Evolutionary conservation across 352 stramenopile species (phyloP), one percentile per base, ranked within the genome.

Genomic region (Globisporangium irregulare): DNA sequence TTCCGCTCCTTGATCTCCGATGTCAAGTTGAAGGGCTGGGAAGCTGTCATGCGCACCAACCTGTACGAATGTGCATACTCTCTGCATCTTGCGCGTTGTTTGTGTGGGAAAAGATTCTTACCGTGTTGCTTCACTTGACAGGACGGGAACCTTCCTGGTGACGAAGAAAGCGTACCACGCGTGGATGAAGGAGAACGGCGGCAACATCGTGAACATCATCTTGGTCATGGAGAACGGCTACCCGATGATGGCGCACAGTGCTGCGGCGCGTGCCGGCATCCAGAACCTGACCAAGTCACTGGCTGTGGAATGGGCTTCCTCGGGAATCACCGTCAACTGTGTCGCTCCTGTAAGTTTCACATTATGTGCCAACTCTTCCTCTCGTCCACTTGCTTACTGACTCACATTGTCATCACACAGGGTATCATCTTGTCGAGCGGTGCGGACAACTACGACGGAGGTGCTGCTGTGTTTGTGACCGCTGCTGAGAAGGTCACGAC

Each of bases 181-280:
- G 60, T 98, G 91, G 71, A 98, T 98, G 93, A 87, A 98, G 59
- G 69, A 98, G n/a, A 73, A 92, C 73, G 94, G 94, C 48, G 93
- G 93, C 20, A 92, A 84, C 53, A 98, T 99, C 67, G 94, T 98
- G 29, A 98, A 98, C 79, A 98, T 98, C 70, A 98, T 97, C 24
- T 77, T 98, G 9, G 92, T 94, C 38, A 97, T 98, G 78, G 81
- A 93, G 51, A 98, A 98, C 69, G 96, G 96, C 8, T 97, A 98
- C 74, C 94, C 94, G 6, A 66, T 89, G 29, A 98, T 98, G 86
- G 87, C 85, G 18, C 95, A 98, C 78, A 91, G 82, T 54, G 84
- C 86, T n/a, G 93, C 94, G 6, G 92, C 94, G 53, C 83, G 95
- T 55, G 94, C 93, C 25, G 95, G 86, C 15, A 89, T 99, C 18